Base-by-base conservation (phyloP, 2,329 filamentous ascomycete species). In the Fusarium multiceps region DNA sequence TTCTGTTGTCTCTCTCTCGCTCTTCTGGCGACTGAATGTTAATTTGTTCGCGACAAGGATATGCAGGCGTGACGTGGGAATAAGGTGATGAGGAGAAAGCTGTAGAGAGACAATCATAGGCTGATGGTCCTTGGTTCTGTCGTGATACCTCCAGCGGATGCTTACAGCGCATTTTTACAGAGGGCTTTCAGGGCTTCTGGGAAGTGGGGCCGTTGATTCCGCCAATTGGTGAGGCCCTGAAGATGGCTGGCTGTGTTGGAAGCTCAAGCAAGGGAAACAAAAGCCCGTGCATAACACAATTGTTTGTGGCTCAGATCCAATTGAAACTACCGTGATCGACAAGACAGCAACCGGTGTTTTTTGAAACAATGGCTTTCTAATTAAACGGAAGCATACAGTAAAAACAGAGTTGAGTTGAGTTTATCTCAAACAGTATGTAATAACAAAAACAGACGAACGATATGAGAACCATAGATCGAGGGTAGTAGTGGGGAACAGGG, bases 1-100 rank as follows among this genome's bases (percentile, higher is more conserved):
- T 47, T 32, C 21, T 62, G 64, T 48, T 61, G 37, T 70, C 59
- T 66, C 55, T 68, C n/a, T n/a, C n/a, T n/a, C n/a, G n/a, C n/a
- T n/a, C 55, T 60, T 62, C 48, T 49, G 41, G 57, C 56, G 56
- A 51, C 45, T 63, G 53, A 21, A 51, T 58, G 49, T 66, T 49
- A 45, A 64, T 58, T 63, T 54, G 49, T 51, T 46, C 28, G 53
- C 42, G 59, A 69, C 61, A 48, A 62, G 58, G 59, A 50, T 56
- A 50, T 56, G 45, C 41, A 45, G 25, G 43, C 48, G 62, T 69
- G 61, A 68, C 57, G 71, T 62, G 59, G 59, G 57, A 63, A 53
- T 59, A 55, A 49, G 49, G 54, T 62, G 60, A 58, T 66, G 53
- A 47, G 55, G 58, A 59, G 49, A 54, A 54, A 32, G 48, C 46